A percentile compares a stretch with the other conserved stretches of the same genome.
These are phyloP conservation scores for Scleromitrula shiraiana DNA, from an alignment of 2,329 filamentous ascomycete genomes.

Conservation along the genomic window DNA sequence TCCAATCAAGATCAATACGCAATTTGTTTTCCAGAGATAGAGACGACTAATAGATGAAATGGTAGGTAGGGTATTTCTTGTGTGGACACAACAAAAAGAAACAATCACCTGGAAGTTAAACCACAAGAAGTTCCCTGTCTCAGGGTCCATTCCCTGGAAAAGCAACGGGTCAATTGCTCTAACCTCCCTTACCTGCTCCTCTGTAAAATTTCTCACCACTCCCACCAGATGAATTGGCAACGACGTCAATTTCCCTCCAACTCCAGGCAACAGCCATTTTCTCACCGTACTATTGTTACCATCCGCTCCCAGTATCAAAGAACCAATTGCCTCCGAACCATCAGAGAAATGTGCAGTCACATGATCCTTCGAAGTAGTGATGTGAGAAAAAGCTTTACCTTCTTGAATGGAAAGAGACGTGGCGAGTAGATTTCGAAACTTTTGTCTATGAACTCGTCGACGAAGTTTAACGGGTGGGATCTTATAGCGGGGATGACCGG, in stretches of 20 bases:
- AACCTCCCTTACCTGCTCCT: slow-evolving; percentile 33
- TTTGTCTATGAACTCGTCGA: slow-evolving; percentile 31
- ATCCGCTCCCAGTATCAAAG: slow-evolving; percentile 34
- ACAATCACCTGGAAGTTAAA: slow-evolving; percentile 35
- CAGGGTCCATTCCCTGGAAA: slow-evolving; percentile 46
- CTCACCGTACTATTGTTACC: slow-evolving; percentile 31
- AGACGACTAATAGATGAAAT: no score
- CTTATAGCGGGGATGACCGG: slow-evolving; percentile 32
- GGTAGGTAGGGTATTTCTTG: no score
- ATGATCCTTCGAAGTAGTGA: slow-evolving; percentile 14
- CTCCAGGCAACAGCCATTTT: slow-evolving; percentile 18
- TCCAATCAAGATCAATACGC: no score
- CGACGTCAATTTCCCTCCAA: slow-evolving; percentile 28
- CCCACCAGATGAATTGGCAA: slow-evolving; percentile 35
- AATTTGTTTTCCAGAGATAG: no score
- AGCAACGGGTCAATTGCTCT: slow-evolving; percentile 45
- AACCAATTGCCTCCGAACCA: slow-evolving; percentile 27
- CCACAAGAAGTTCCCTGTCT: slow-evolving; percentile 42
- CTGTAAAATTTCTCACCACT: slow-evolving; percentile 32
- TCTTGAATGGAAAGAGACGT: slow-evolving; percentile 36
- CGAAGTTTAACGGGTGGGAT: slow-evolving; percentile 33
- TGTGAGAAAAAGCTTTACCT: slow-evolving; percentile 39
- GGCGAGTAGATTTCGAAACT: slow-evolving; percentile 12
- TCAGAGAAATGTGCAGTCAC: slow-evolving; percentile 29
- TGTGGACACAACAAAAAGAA: background rate